Base-by-base conservation (phyloP, 306 rosid species). In the Echinosophora koreensis region DNA sequence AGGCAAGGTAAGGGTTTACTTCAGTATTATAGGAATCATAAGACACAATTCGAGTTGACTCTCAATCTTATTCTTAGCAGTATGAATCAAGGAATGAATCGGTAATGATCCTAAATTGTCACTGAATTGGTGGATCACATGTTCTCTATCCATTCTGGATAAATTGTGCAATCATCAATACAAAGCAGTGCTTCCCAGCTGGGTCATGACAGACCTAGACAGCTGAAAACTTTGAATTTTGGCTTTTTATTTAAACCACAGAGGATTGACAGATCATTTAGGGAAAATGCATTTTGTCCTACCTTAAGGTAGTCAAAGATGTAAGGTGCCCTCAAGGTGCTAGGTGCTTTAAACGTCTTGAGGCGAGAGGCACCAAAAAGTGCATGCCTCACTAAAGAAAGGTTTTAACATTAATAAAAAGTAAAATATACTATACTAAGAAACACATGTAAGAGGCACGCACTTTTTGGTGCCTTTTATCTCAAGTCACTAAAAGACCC, bases 141-240 rank as follows among this genome's bases (percentile, higher is more conserved):
- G 42, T 39, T 5, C 15, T 34, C 17, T 3, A 41, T 41, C 30
- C 17, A 57, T 27, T 72, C n/a, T 39, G 66, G 77, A 38, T 52
- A 55, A 55, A 72, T 22, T 13, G 12, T 13, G 14, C 39, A 8
- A 69, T 34, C 6, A 39, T n/a, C n/a, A 13, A 56, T 56, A 39
- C 55, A 39, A 51, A 22, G 51, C 64, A 37, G 11, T 58, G 3
- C 57, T 72, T 42, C 22, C 16, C 54, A 14, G 77, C 39, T 6
- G 6, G 66, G 28, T 71, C 49, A 18, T 13, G 39, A 8, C 9
- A 35, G 17, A 69, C 41, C 66, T 41, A 22, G 54, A 41, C 54
- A 7, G 77, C 41, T 12, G 54, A 71, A 71, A 71, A 55, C 54
- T 54, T 54, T 17, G 11, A 27, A 34, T 9, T 38, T 71, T 37